Conservation (phyloP, 768 basidiomycete species). For the Ramaria sp. region DNA sequence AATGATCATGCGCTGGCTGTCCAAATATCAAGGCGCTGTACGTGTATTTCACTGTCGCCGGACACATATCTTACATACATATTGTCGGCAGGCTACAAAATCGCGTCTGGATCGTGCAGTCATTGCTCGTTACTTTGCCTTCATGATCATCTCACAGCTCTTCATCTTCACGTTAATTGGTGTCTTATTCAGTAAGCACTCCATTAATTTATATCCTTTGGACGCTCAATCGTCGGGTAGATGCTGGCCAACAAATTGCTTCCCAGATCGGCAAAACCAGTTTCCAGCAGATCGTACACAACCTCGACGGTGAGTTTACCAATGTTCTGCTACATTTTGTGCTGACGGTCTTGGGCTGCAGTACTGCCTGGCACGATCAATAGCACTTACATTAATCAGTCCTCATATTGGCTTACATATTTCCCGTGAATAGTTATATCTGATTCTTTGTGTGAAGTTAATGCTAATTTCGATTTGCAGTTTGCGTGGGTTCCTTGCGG, state of each 20-base stretch:
- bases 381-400: slow-evolving; percentile 81
- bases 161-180: slow-evolving; percentile 91
- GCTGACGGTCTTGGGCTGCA: slow-evolving; percentile 18
- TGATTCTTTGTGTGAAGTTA: not conserved
- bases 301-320: slow-evolving; percentile 29
- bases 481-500: slow-evolving; percentile 84
- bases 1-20: slow-evolving; percentile 79
- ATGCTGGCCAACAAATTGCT: slow-evolving; percentile 30
- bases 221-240: slow-evolving; percentile 5
- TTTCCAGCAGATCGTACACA: slow-evolving; percentile 34
- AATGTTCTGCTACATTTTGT: not conserved
- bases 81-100: slow-evolving; percentile 45
- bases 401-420: slow-evolving; percentile 88
- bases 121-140: slow-evolving; percentile 84
- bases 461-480: slow-evolving; percentile 24
- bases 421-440: slow-evolving; percentile 50
- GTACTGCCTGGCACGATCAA: slow-evolving; percentile 68
- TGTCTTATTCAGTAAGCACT: slow-evolving; percentile 67
- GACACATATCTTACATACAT: slow-evolving; percentile 17
- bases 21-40: slow-evolving; percentile 51
- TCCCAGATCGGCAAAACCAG: slow-evolving; percentile 35
- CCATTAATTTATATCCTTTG: slow-evolving; percentile 18
- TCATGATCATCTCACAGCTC: slow-evolving; percentile 89
- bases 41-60: not conserved
- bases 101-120: slow-evolving; percentile 85